Evolutionary conservation across 306 rosid species (phyloP).

Genomic region (Begonia fuchsioides): DNA sequence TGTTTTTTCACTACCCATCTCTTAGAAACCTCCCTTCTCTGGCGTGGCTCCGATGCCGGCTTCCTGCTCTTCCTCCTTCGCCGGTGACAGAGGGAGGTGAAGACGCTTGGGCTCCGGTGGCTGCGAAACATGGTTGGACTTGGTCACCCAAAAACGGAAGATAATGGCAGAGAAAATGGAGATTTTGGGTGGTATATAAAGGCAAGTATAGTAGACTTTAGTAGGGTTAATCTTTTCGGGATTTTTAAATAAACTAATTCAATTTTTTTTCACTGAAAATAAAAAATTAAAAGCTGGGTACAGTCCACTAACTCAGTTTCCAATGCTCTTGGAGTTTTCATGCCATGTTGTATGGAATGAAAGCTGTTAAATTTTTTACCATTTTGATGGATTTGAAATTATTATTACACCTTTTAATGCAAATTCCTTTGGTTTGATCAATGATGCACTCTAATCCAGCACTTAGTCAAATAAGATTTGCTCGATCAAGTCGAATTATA

Average conservation of each 20-base stretch:
- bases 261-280: too few relatives aligned
- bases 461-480: too few relatives aligned
- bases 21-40: slow-evolving; percentile 21
- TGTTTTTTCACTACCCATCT: slow-evolving; percentile 9
- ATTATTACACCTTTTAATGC: too few relatives aligned
- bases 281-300: slow-evolving; percentile 12
- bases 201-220: slow-evolving; percentile 43
- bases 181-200: slow-evolving; percentile 66
- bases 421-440: too few relatives aligned
- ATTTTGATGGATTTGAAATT: too few relatives aligned
- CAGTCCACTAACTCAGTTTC: slow-evolving; percentile 81
- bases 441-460: too few relatives aligned
- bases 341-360: slow-evolving; percentile 9
- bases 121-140: slow-evolving; percentile 13
- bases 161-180: slow-evolving; percentile 21
- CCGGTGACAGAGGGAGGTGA: background rate
- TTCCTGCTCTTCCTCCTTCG: background rate
- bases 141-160: background rate
- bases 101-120: background rate
- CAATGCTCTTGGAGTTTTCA: slow-evolving; percentile 78
- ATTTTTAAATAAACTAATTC: too few relatives aligned
- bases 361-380: too few relatives aligned
- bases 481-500: too few relatives aligned
- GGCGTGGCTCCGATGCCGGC: slow-evolving; percentile 8
- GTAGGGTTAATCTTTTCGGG: slow-evolving; percentile 5